Percentiles rank a stretch among this genome's conserved stretches.
Conservation (phyloP, 441 rosid species). For the Brassica balearica region DNA sequence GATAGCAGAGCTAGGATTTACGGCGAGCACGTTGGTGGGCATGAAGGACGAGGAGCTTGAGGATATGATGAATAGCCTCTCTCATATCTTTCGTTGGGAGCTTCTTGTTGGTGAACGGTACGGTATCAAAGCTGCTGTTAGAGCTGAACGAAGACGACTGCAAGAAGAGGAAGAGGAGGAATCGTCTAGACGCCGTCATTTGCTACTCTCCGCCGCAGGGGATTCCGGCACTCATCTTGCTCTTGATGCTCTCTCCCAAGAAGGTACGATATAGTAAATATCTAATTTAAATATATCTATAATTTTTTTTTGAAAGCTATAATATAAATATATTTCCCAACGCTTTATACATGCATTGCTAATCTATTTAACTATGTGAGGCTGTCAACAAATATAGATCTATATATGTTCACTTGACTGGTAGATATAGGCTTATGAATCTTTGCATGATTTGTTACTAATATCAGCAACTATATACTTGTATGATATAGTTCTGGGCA, state of each 20-base stretch:
- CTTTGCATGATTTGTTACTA: no score
- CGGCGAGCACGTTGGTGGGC: constrained; percentile 80
- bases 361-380: background rate
- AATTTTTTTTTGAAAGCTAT: no score
- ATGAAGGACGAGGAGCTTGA: constrained; percentile 97
- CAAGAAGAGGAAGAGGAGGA: constrained; percentile 66
- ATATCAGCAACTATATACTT: no score
- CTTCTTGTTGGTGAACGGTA: constrained; percentile 91
- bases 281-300: background rate
- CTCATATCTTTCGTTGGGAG: constrained; percentile 90
- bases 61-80: constrained; percentile 93
- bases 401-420: no score
- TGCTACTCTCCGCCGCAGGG: constrained; percentile 39
- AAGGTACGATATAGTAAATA: constrained; percentile 51
- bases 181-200: constrained; percentile 60
- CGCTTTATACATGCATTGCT: background rate
- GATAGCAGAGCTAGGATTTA: constrained; percentile 94
- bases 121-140: constrained; percentile 90
- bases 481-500: no score
- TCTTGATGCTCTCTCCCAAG: constrained; percentile 93
- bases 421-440: no score
- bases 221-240: constrained; percentile 56
- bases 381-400: background rate
- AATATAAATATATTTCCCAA: background rate
- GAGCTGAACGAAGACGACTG: constrained; percentile 81